Evolutionary conservation across 2,329 filamentous ascomycete species (phyloP), one percentile per base, ranked within the genome.

Genomic region (Chaetothyriales sp.): DNA sequence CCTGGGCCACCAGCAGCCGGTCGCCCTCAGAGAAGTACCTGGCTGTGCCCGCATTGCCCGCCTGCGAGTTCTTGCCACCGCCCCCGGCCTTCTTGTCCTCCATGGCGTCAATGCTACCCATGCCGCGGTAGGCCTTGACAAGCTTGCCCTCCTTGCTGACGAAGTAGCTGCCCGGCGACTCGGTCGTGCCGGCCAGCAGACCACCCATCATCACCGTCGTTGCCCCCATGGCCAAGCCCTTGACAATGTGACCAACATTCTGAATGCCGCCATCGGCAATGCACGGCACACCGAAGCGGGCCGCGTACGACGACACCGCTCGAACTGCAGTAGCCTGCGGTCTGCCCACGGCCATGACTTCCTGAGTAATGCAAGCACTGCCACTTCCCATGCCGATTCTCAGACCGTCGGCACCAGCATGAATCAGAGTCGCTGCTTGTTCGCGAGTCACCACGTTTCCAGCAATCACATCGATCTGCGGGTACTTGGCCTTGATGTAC

Each of bases 161-260:
- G 66, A 94, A 97, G 61, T 94, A 97, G 60, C 90, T 89, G 59
- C 92, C 94, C 37, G 92, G 92, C 40, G 90, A 97, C 73, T 98
- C 92, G 44, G 90, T 95, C 58, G 92, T 97, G 67, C 94, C 92
- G 48, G 92, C 92, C 59, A 98, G 80, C 50, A 98, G 82, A 73
- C 92, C 94, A 64, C 92, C 92, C 92, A 98, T 98, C 92, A 98
- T 98, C 68, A 98, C 85, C 40, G 89, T 94, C 46, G 86, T 88
- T 54, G 92, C 92, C 61, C 92, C 92, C 58, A 98, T 82, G 46
- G 92, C 84, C 60, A 98, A 82, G 67, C 89, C 90, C 79, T 98
- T 98, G 70, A 98, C 92, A 60, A 98, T 95, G 75, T 98, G 94
- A 51, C 92, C 92, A 60, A 98, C 86, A 66, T 98, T 98, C 72